phyloP scores from a whole-genome alignment of 352 stramenopile species.

The Albugo laibachii region DNA sequence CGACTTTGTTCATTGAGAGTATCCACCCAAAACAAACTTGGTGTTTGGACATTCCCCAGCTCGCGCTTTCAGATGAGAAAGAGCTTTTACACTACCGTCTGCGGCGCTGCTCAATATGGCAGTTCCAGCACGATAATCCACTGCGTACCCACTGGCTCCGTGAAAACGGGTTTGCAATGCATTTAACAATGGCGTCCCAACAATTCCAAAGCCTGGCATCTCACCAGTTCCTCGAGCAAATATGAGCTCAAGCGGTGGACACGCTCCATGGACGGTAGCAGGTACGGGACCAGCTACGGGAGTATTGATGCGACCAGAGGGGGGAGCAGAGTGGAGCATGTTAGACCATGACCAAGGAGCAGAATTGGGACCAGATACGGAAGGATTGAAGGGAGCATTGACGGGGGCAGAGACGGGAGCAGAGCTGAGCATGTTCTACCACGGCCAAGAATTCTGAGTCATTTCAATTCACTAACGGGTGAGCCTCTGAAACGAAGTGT shows the following conservation, averaged over 20 bases:
- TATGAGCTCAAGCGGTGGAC: slow-evolving; percentile 1
- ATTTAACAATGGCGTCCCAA: slow-evolving; percentile 8
- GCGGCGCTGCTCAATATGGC: slow-evolving; percentile 10
- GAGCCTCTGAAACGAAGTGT: too few species aligned
- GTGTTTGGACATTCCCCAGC: slow-evolving; percentile 14
- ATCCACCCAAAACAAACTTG: slow-evolving; percentile 12
- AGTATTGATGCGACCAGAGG: too few species aligned
- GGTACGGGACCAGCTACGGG: too few species aligned
- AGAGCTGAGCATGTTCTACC: too few species aligned
- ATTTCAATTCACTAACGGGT: too few species aligned
- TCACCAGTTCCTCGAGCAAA: slow-evolving; percentile 17
- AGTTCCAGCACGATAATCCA: slow-evolving; percentile 9
- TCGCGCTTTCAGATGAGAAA: slow-evolving; percentile 4
- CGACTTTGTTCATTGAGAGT: slow-evolving; percentile 4
- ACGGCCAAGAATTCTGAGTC: too few species aligned
- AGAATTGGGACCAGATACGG: too few species aligned
- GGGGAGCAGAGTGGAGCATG: too few species aligned
- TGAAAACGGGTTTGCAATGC: slow-evolving; percentile 8
- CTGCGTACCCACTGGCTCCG: slow-evolving; percentile 14
- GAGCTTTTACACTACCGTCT: slow-evolving; percentile 13
- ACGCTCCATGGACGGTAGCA: too few species aligned
- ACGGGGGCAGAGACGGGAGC: too few species aligned
- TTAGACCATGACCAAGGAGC: too few species aligned
- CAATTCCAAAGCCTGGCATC: slow-evolving; percentile 10
- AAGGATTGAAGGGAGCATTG: too few species aligned